These are phyloP conservation scores for Ogataea methanolica DNA, from an alignment of 805 yeast species.

Conservation along the genomic window DNA sequence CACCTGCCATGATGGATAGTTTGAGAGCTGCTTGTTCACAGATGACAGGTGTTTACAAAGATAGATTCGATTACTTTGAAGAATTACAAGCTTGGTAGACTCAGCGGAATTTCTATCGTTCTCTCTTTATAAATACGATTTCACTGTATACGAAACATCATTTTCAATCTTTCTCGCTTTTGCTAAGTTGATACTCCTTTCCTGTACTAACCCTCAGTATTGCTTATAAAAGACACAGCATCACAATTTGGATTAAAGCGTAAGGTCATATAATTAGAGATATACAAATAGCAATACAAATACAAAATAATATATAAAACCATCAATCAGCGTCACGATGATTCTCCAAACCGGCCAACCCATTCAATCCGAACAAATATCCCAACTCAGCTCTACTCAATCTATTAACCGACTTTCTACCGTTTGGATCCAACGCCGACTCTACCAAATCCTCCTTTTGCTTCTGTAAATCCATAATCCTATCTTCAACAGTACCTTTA, in stretches of 20 bases:
- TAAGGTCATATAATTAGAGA: too few relatives aligned
- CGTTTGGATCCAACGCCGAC: conserved; percentile 77
- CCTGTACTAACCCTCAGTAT: too few relatives aligned
- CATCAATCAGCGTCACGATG: background rate
- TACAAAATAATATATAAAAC: too few relatives aligned
- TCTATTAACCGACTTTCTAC: conserved; percentile 56
- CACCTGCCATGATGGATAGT: conserved; percentile 43
- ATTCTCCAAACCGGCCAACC: conserved; percentile 21
- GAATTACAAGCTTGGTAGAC: conserved; percentile 68
- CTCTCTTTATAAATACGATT: too few relatives aligned
- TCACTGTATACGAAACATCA: too few relatives aligned
- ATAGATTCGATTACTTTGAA: conserved; percentile 66
- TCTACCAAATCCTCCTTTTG: conserved; percentile 75
- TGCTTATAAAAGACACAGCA: too few relatives aligned
- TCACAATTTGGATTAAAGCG: too few relatives aligned
- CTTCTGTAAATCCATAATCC: conserved; percentile 77
- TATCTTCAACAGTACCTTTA: conserved; percentile 76
- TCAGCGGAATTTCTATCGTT: too few relatives aligned
- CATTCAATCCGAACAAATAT: conserved; percentile 58
- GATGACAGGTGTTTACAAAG: conserved; percentile 34
- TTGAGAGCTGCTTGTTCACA: conserved; percentile 44
- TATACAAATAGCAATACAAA: too few relatives aligned
- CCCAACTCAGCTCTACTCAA: conserved; percentile 69
- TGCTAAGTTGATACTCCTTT: too few relatives aligned
- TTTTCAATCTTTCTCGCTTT: too few relatives aligned